phyloP scores from a whole-genome alignment of 805 yeast species.

The Cyberlindnera saturnus region DNA sequence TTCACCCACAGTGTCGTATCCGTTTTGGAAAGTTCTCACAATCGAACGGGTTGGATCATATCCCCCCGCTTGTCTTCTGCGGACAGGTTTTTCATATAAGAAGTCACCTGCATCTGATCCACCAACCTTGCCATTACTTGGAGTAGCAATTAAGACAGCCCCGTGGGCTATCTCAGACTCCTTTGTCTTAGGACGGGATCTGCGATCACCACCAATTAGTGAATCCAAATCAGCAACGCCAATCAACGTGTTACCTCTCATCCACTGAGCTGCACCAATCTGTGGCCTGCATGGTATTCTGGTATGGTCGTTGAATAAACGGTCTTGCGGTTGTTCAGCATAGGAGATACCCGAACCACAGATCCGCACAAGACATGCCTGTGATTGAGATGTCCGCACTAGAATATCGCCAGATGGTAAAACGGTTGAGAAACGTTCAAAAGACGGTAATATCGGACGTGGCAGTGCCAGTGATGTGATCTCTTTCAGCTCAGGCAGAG shows the following conservation, averaged over 20 bases:
- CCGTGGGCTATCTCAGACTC: slow-evolving; percentile 56
- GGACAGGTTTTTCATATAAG: slow-evolving; percentile 42
- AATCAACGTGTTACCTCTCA: slow-evolving; percentile 67
- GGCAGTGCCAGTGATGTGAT: slow-evolving; percentile 43
- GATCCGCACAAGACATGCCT: slow-evolving; percentile 39
- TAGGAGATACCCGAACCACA: slow-evolving; percentile 4
- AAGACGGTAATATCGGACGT: slow-evolving; percentile 33
- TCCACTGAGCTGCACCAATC: slow-evolving; percentile 78
- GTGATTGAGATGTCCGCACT: slow-evolving; percentile 49
- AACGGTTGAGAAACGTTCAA: slow-evolving; percentile 37
- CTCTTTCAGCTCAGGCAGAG: slow-evolving; percentile 62
- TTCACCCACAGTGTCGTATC: slow-evolving; percentile 49
- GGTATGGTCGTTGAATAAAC: slow-evolving; percentile 36
- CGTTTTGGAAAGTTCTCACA: slow-evolving; percentile 41
- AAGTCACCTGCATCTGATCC: slow-evolving; percentile 17
- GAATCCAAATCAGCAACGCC: slow-evolving; percentile 55
- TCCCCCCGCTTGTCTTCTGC: slow-evolving; percentile 30
- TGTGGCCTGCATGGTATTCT: slow-evolving; percentile 75
- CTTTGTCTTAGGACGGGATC: slow-evolving; percentile 52
- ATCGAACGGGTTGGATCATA: slow-evolving; percentile 36
- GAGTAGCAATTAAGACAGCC: slow-evolving; percentile 22
- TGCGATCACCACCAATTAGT: slow-evolving; percentile 68
- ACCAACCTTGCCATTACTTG: background rate
- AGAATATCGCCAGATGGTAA: slow-evolving; percentile 52
- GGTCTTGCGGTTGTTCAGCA: background rate